Evolutionary conservation across 768 basidiomycete genomes (phyloP).

Genomic region (Phanerochaete carnosa): DNA sequence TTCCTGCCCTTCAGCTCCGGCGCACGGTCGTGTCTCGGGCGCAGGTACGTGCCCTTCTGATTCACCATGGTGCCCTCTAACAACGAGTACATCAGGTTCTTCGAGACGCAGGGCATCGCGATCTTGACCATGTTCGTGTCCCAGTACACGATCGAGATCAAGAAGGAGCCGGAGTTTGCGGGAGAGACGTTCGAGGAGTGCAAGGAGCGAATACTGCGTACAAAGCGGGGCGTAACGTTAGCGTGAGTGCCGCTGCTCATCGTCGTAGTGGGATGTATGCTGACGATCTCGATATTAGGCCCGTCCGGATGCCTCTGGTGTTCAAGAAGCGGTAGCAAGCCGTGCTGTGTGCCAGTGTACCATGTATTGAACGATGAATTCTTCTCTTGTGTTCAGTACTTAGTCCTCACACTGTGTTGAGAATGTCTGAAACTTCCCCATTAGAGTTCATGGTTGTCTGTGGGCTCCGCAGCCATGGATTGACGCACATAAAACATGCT

Average conservation of each 20-base stretch:
- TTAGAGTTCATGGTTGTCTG: too few relatives aligned
- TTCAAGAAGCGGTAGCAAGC: conserved; percentile 8
- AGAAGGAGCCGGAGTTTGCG: conserved; percentile 31
- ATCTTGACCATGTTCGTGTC: conserved; percentile 45
- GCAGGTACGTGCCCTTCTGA: not conserved
- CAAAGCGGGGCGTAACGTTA: conserved; percentile 18
- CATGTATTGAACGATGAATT: too few relatives aligned
- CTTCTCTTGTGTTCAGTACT: too few relatives aligned
- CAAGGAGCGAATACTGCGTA: conserved; percentile 26
- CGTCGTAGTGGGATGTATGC: too few relatives aligned
- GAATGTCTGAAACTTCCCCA: too few relatives aligned
- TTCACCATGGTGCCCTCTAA: not conserved
- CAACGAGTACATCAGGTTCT: conserved; percentile 26
- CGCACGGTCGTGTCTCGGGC: conserved; percentile 35
- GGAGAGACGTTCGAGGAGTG: conserved; percentile 45
- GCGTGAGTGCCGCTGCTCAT: conserved; percentile 16
- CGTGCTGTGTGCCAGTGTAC: not conserved
- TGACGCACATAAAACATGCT: conserved; percentile 35
- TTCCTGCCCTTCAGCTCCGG: conserved; percentile 52
- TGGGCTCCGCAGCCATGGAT: too few relatives aligned
- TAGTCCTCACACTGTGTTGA: too few relatives aligned
- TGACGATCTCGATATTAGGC: too few relatives aligned
- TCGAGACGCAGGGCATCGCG: conserved; percentile 49
- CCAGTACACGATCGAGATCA: conserved; percentile 43
- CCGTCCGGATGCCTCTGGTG: conserved; percentile 18